phyloP scores from a whole-genome alignment of 2,329 filamentous ascomycete species.

The Didymella arachidicola region DNA sequence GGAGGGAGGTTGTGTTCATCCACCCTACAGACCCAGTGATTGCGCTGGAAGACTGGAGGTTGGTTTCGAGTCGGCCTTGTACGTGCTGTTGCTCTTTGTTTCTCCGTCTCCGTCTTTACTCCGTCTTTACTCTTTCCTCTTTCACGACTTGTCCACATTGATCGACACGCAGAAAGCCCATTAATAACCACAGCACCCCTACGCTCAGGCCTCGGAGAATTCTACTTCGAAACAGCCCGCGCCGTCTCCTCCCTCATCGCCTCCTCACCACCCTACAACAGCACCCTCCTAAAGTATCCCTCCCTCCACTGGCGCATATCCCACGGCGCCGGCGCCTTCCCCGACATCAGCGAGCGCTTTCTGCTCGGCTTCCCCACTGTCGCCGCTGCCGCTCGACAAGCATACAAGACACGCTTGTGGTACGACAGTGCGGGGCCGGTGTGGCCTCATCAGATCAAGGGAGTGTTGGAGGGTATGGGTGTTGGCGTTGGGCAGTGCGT shows the following conservation, averaged over 20 bases:
- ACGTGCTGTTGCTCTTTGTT: slow-evolving; percentile 15
- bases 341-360: slow-evolving; percentile 47
- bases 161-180: no score
- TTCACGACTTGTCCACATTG: no score
- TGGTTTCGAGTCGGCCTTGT: slow-evolving; percentile 45
- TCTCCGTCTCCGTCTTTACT: no score
- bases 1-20: slow-evolving; percentile 44
- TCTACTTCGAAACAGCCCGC: slow-evolving; percentile 50
- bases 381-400: slow-evolving; percentile 35
- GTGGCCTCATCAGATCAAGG: slow-evolving; percentile 48
- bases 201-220: slow-evolving; percentile 47
- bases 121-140: no score
- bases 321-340: slow-evolving; percentile 49
- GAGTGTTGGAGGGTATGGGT: slow-evolving; percentile 43
- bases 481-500: slow-evolving; percentile 41
- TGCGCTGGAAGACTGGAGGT: slow-evolving; percentile 34
- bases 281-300: slow-evolving; percentile 40
- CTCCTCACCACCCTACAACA: slow-evolving; percentile 15
- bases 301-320: slow-evolving; percentile 46
- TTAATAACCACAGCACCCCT: slow-evolving; percentile 36
- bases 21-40: slow-evolving; percentile 49
- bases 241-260: slow-evolving; percentile 47
- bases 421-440: slow-evolving; percentile 51
- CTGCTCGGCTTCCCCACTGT: slow-evolving; percentile 42
- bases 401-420: slow-evolving; percentile 45